A percentile compares a stretch with the other conserved stretches of the same genome.
Conservation (phyloP, 345 rosid genomes). For the Eucalyptus regnans region DNA sequence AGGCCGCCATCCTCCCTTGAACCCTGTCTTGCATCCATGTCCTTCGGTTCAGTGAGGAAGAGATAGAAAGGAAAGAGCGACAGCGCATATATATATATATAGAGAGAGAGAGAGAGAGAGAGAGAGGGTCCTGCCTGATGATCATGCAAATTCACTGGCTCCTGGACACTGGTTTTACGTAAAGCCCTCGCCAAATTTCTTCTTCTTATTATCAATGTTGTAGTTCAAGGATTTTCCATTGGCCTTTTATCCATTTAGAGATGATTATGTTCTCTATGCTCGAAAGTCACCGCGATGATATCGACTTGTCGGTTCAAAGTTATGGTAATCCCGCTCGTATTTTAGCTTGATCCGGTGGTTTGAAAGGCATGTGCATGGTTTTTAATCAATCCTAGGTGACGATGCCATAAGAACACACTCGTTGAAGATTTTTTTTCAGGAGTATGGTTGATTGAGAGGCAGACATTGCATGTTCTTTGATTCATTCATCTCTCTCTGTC, state of each 20-base stretch:
- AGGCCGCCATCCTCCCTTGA: neutral
- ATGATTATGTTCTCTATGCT: no score
- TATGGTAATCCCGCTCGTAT: neutral
- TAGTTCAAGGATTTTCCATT: neutral
- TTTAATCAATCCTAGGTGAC: neutral
- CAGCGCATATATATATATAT: no score
- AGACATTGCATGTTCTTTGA: neutral
- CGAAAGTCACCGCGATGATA: neutral
- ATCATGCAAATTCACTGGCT: neutral
- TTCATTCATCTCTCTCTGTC: neutral
- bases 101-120: no score
- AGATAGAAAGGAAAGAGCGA: neutral
- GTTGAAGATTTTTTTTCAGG: neutral
- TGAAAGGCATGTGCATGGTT: neutral
- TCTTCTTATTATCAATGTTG: neutral
- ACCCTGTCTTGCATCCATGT: neutral
- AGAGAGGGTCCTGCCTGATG: neutral
- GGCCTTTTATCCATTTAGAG: neutral
- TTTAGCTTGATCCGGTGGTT: neutral
- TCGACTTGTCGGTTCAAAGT: no score
- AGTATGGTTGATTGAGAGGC: neutral
- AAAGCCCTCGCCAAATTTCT: neutral
- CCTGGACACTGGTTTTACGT: neutral
- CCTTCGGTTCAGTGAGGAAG: neutral
- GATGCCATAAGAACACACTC: neutral